These are phyloP conservation scores for Penicillium cinerascens DNA, from an alignment of 495 filamentous ascomycete genomes.

Conservation along the genomic window DNA sequence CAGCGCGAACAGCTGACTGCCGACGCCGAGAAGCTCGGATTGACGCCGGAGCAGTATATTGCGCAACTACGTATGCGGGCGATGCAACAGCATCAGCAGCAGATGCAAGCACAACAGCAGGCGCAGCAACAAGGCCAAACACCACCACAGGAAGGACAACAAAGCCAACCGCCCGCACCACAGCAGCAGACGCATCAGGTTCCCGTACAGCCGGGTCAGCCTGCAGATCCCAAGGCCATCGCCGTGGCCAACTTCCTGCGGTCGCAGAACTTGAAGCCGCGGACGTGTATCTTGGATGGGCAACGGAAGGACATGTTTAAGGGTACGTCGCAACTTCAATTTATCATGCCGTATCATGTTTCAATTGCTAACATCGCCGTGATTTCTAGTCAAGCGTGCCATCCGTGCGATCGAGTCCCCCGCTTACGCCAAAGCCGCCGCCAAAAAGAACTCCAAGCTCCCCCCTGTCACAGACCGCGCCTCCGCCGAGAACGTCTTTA, in stretches of 20 bases:
- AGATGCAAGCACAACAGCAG: slow-evolving; percentile 44
- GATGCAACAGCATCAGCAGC: slow-evolving; percentile 47
- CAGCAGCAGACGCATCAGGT: slow-evolving; percentile 47
- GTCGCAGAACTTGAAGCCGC: slow-evolving; percentile 78
- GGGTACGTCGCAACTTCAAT: slow-evolving; percentile 47
- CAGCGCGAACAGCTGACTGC: slow-evolving; percentile 53
- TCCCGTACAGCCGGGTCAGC: slow-evolving; percentile 60
- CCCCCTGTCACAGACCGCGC: slow-evolving; percentile 83
- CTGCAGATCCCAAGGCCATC: slow-evolving; percentile 81
- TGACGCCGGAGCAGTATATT: slow-evolving; percentile 63
- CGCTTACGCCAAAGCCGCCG: slow-evolving; percentile 77
- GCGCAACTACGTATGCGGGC: slow-evolving; percentile 62
- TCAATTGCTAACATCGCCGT: slow-evolving; percentile 1
- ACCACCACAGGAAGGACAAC: slow-evolving; percentile 40
- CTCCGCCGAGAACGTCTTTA: slow-evolving; percentile 87
- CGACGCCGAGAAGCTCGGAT: slow-evolving; percentile 61
- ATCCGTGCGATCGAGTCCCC: slow-evolving; percentile 88
- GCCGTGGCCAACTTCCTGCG: slow-evolving; percentile 88
- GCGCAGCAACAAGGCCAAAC: slow-evolving; percentile 45
- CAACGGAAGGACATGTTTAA: slow-evolving; percentile 98
- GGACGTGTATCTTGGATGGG: slow-evolving; percentile 91
- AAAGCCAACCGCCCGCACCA: slow-evolving; percentile 25
- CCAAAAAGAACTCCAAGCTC: slow-evolving; percentile 80
- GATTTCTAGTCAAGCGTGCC: slow-evolving; percentile 83
- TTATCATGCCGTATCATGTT: background rate